These are phyloP conservation scores for Clarireedia monteithiana DNA, from an alignment of 2,329 filamentous ascomycete species.

Conservation along the genomic window DNA sequence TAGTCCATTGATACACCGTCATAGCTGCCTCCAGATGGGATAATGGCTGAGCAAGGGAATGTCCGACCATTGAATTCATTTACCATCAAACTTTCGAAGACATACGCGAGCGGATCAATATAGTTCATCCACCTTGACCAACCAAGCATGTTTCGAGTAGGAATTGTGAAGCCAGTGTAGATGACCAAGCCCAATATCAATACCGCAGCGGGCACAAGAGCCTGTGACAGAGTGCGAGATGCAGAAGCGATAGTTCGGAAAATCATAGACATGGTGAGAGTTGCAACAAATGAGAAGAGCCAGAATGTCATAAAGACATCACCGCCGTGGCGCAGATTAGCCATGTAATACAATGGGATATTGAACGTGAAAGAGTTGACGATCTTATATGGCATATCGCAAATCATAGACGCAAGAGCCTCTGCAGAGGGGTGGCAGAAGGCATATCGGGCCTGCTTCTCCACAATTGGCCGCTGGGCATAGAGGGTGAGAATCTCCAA, in stretches of 20 bases:
- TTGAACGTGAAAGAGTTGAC: conserved; percentile 53
- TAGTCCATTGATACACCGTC: conserved; percentile 10
- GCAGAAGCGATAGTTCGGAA: conserved; percentile 74
- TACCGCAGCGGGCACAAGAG: conserved; percentile 52
- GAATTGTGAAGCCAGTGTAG: conserved; percentile 36
- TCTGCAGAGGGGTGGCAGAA: conserved; percentile 44
- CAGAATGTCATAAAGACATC: conserved; percentile 78
- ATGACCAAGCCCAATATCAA: conserved; percentile 31
- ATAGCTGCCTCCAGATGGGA: conserved; percentile 16
- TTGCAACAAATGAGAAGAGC: conserved; percentile 23
- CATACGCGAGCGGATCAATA: conserved; percentile 52
- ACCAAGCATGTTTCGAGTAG: conserved; percentile 53
- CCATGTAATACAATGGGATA: conserved; percentile 77
- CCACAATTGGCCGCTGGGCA: conserved; percentile 37
- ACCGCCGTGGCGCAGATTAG: conserved; percentile 65
- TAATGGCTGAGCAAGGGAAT: conserved; percentile 19
- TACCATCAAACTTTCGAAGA: conserved; percentile 72
- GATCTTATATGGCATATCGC: conserved; percentile 53
- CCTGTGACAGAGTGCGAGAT: conserved; percentile 61
- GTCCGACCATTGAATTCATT: conserved; percentile 59
- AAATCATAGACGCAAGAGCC: conserved; percentile 44
- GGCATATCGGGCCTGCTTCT: conserved; percentile 38
- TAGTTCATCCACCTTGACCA: conserved; percentile 85
- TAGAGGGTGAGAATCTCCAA: conserved; percentile 37
- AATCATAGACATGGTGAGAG: conserved; percentile 65